Base-by-base conservation (phyloP, 2,329 filamentous ascomycete genomes). In the Hymenotorrendiella dingleyae region DNA sequence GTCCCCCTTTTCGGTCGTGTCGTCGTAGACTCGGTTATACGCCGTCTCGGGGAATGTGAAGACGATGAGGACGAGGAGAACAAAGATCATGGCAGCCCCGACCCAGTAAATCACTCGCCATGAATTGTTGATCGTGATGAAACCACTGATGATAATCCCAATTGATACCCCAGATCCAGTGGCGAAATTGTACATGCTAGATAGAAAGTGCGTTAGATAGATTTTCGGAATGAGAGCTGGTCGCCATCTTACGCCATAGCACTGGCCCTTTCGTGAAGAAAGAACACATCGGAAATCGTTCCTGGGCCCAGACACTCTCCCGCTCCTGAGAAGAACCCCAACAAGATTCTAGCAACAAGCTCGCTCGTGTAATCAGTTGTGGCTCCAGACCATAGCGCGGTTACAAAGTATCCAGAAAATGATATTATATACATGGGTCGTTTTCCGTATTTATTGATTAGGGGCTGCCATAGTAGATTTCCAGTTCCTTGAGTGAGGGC, bases 41-140 rank as follows among this genome's bases (percentile, higher is more conserved):
- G 70, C 67, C 0, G 73, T 78, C 53, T 78, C 74, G 0, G 74
- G 74, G 36, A 79, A 71, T 3, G 70, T 71, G 44, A 78, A 68
- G 49, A 74, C 58, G n/a, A 72, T 65, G 2, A 76, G 49, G 1
- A 76, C 39, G 2, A 72, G 68, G n/a, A 72, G 60, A 10, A 64
- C 47, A 9, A 70, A 73, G 32, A 78, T 65, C 19, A 78, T 54
- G 14, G 66, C 70, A 2, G 68, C 55, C 3, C 68, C 68, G 6
- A 75, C 65, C 48, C 69, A 66, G 52, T 76, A 76, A 35, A 76
- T 75, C 24, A 67, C 64, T 16, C 71, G 61, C 72, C 73, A 76
- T 28, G 59, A 45, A 45, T 71, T 62, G 33, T 66, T 50, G 42
- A 71, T 69, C 11, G 69, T 68, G 47, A 76, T 72, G 10, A 47